Base-by-base conservation (phyloP, 805 yeast genomes). In the Vanderwaltozyma verrucispora region DNA sequence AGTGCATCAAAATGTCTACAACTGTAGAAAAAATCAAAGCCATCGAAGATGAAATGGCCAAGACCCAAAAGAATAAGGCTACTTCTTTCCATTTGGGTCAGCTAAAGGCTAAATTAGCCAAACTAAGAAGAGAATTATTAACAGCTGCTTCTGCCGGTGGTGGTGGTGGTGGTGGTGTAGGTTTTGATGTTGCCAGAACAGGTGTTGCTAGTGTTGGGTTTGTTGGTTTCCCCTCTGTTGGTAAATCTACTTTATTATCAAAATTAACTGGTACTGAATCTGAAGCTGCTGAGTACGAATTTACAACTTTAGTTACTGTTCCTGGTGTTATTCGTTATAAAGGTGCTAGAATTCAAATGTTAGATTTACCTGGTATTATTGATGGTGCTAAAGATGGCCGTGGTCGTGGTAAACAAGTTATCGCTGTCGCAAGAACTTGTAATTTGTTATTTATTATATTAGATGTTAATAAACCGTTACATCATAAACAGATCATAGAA, bases 371-470 rank as follows among this genome's bases (percentile, higher is more conserved):
- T 8, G 94, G 94, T 58, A 83, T 83, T 49, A 82, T 83, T 54
- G 92, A 83, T 62, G 94, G 94, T 63, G 94, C 94, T 44, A 82
- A 82, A 48, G 92, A 83, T 53, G 94, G 94, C 64, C 76, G 81
- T 59, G 94, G 94, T 65, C 72, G 94, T 71, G 94, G 94, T 71
- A 80, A 74, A 50, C 98, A 92, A 65, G 98, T 92, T 39, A 92
- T 92, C 64, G 98, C 98, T 2, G 98, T 92, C 42, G 97, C 97
- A n/a, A 75, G 98, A 63, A 86, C 96, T 3, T 94, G 96, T 59
- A 88, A 92, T 59, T 68, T 92, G 53, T 74, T 92, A 35, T 92
- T 92, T 61, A 84, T 92, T 56, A 95, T 92, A 3, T 68, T 92
- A 54, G 99, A 92, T 60, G 98, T 92, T 39, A 86, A 87, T 64